Evolutionary conservation across 2,329 filamentous ascomycete species (phyloP), one percentile per base, ranked within the genome.

Genomic region (Trematosphaeria pertusa): DNA sequence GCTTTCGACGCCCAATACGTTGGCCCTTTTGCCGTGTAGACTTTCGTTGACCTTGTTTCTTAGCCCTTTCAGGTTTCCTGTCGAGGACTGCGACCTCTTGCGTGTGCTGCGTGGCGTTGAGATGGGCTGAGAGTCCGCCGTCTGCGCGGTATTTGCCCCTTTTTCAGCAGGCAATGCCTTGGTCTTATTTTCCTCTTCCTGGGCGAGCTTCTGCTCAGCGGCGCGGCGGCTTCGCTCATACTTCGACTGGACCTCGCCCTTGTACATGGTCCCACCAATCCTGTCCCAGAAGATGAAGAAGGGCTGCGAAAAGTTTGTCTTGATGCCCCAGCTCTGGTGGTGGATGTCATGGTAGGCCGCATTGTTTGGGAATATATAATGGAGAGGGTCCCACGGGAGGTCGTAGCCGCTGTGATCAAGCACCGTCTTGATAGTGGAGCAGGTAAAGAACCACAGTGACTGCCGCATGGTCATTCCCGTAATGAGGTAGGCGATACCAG

Each of bases 311-410:
- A 91, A 95, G 75, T 95, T 95, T 56, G 87, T 89, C 82, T 97
- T 99, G 81, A 99, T 96, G 46, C 94, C 94, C 92, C 93, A 97
- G 73, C 89, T 95, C 75, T 99, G 94, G 75, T 99, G 94, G 74
- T 99, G 94, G 48, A 99, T 93, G 67, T 99, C 94, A 69, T 99
- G 94, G 73, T 97, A 99, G 26, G 87, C 87, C 19, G 94, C 93
- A 61, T 97, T 97, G 79, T 99, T 97, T 70, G 88, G 88, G 34
- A 92, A 96, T 51, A 97, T 81, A 67, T 88, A 86, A 79, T 97
- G 92, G 43, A 97, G 79, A 2, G 93, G 93, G 71, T 99, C 94
- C 85, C 88, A 97, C 1, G 94, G 94, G 52, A 99, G 87, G n/a
- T 85, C 81, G 69, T 97, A 99, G 56, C 94, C 94, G 73, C 93